These are phyloP conservation scores for Coemansia sp. DNA, from an alignment of 192 early-diverging fungal genomes.

Conservation along the genomic window DNA sequence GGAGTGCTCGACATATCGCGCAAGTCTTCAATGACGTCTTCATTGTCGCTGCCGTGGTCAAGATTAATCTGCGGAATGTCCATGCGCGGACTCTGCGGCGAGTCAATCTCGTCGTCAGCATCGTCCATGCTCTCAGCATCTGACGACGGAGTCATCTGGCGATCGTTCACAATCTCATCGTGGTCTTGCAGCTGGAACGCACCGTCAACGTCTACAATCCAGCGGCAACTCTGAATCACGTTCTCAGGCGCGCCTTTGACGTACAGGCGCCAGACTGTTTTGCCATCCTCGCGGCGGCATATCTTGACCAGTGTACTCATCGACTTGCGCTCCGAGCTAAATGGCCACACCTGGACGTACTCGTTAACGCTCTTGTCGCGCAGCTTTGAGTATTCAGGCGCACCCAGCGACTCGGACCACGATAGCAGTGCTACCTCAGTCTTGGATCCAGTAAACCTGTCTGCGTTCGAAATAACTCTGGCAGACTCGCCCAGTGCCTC, in stretches of 20 bases:
- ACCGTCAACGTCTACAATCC: conserved; percentile 57
- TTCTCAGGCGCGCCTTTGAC: conserved; percentile 96
- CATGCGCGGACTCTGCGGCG: conserved; percentile 8
- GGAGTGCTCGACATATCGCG: conserved; percentile 2
- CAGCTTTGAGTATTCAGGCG: conserved; percentile 59
- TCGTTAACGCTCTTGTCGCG: conserved; percentile 61
- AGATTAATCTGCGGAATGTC: conserved; percentile 53
- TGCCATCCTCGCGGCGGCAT: conserved; percentile 48
- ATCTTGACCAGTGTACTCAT: conserved; percentile 84
- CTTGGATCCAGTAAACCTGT: conserved; percentile 83
- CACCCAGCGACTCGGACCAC: conserved; percentile 67
- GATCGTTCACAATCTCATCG: conserved; percentile 38
- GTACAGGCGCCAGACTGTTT: conserved; percentile 68
- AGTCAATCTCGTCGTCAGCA: conserved; percentile 11
- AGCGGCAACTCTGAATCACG: conserved; percentile 64
- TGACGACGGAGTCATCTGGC: background rate
- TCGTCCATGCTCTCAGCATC: conserved; percentile 10
- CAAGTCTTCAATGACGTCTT: conserved; percentile 7
- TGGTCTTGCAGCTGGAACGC: conserved; percentile 52
- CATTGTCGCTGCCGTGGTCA: conserved; percentile 46
- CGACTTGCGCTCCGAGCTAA: conserved; percentile 87
- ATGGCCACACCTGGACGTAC: conserved; percentile 76
- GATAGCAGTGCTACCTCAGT: conserved; percentile 91
- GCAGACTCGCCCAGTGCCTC: conserved; percentile 27
- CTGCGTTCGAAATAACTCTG: conserved; percentile 12